These are phyloP conservation scores for Aspergillus chevalieri DNA, from an alignment of 2,329 filamentous ascomycete genomes.

Conservation along the genomic window DNA sequence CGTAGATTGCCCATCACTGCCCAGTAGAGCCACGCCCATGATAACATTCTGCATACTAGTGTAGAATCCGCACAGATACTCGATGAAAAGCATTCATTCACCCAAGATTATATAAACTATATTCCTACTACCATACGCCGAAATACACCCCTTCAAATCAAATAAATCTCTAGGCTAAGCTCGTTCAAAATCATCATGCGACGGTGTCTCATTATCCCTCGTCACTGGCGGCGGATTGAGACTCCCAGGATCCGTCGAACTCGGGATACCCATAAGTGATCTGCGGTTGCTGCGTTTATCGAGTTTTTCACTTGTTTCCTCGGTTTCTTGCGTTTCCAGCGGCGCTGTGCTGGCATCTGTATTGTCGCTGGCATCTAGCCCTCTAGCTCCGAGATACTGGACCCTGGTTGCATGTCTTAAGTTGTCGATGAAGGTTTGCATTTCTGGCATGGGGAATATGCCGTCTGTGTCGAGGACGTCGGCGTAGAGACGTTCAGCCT, in stretches of 20 bases:
- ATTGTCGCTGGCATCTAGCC: slow-evolving; percentile 27
- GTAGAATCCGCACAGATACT: neutral
- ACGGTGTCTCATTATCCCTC: slow-evolving; percentile 27
- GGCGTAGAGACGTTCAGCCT: slow-evolving; percentile 54
- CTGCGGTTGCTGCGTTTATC: slow-evolving; percentile 49
- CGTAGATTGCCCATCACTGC: no score
- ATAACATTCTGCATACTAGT: no score
- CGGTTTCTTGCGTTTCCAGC: slow-evolving; percentile 18
- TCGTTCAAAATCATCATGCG: slow-evolving; percentile 46
- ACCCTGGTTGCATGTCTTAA: slow-evolving; percentile 39
- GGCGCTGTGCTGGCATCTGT: slow-evolving; percentile 20
- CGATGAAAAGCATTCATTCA: slow-evolving; percentile 6
- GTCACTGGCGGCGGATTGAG: slow-evolving; percentile 32
- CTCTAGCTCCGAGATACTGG: slow-evolving; percentile 38
- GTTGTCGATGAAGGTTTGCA: slow-evolving; percentile 44
- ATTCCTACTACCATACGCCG: slow-evolving; percentile 14
- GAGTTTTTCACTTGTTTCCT: slow-evolving; percentile 50
- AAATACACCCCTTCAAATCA: slow-evolving; percentile 1
- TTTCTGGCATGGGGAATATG: slow-evolving; percentile 45
- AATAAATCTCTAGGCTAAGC: slow-evolving; percentile 16
- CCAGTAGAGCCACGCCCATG: neutral
- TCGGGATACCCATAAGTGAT: slow-evolving; percentile 48
- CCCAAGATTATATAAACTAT: slow-evolving; percentile 15
- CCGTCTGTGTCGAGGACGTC: slow-evolving; percentile 35
- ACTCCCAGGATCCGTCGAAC: slow-evolving; percentile 50